Evolutionary conservation across 108 stramenopile genomes (phyloP).

Genomic region (Skeletonema grethae): DNA sequence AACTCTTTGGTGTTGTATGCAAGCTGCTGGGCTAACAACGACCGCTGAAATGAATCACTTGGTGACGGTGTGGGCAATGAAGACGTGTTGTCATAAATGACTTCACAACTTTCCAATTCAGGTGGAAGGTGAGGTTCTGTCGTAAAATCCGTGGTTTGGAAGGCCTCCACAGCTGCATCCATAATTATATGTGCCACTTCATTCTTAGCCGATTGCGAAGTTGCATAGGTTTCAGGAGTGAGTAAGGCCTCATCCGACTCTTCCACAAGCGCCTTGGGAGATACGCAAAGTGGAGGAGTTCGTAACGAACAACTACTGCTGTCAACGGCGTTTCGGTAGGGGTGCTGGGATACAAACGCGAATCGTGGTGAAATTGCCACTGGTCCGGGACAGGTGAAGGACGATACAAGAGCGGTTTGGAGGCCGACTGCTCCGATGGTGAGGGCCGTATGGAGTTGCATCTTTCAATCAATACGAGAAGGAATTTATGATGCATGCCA

Average conservation of each 20-base stretch:
- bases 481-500: no score
- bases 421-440: background rate
- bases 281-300: background rate
- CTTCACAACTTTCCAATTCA: constrained; percentile 24
- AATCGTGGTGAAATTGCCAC: background rate
- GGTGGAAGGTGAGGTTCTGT: constrained; percentile 33
- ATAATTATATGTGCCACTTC: constrained; percentile 22
- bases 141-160: constrained; percentile 23
- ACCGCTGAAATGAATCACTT: background rate
- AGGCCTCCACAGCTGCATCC: constrained; percentile 13
- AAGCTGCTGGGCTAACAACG: constrained; percentile 2
- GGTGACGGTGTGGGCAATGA: background rate
- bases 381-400: background rate
- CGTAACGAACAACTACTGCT: background rate
- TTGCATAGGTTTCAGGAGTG: constrained; percentile 33
- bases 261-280: background rate
- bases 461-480: background rate
- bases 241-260: constrained; percentile 14
- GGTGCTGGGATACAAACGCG: background rate
- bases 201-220: constrained; percentile 19
- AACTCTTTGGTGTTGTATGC: background rate
- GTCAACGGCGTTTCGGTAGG: background rate
- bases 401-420: background rate
- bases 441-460: background rate
- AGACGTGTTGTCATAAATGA: background rate